phyloP scores from a whole-genome alignment of 164 flowering plant species.

The Magnolia sinica region DNA sequence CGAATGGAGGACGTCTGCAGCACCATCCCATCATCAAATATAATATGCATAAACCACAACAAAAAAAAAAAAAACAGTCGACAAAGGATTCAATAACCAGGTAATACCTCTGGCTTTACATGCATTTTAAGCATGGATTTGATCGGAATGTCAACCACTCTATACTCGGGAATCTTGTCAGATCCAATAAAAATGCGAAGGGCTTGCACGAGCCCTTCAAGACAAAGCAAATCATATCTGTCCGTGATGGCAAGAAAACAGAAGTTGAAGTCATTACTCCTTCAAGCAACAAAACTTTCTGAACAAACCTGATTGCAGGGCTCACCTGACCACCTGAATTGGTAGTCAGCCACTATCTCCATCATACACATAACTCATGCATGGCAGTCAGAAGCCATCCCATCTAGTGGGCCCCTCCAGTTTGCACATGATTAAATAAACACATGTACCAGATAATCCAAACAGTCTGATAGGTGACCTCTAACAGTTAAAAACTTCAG shows the following conservation, averaged over 20 bases:
- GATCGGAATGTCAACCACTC: conserved; percentile 34
- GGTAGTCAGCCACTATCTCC: too few species aligned
- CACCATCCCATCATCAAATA: not conserved
- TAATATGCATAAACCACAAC: not conserved
- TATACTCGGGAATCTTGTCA: conserved; percentile 62
- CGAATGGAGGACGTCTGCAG: conserved; percentile 76
- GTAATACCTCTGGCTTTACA: conserved; percentile 73
- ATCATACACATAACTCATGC: too few species aligned
- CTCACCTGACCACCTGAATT: too few species aligned
- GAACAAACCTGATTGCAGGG: too few species aligned
- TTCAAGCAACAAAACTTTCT: too few species aligned
- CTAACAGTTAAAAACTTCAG: too few species aligned
- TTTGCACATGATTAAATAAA: too few species aligned
- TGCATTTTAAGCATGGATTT: conserved; percentile 72
- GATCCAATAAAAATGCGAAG: conserved; percentile 63
- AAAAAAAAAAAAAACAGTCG: not conserved
- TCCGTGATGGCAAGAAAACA: not conserved
- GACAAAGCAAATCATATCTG: conserved; percentile 92
- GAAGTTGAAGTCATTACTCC: not conserved
- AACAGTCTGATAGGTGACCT: too few species aligned
- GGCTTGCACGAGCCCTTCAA: conserved; percentile 86
- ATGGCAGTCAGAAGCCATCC: too few species aligned
- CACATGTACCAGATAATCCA: too few species aligned
- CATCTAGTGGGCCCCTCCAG: too few species aligned
- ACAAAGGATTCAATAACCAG: not conserved